Evolutionary conservation across 306 rosid species (phyloP).

Genomic region (Prosopis cineraria): DNA sequence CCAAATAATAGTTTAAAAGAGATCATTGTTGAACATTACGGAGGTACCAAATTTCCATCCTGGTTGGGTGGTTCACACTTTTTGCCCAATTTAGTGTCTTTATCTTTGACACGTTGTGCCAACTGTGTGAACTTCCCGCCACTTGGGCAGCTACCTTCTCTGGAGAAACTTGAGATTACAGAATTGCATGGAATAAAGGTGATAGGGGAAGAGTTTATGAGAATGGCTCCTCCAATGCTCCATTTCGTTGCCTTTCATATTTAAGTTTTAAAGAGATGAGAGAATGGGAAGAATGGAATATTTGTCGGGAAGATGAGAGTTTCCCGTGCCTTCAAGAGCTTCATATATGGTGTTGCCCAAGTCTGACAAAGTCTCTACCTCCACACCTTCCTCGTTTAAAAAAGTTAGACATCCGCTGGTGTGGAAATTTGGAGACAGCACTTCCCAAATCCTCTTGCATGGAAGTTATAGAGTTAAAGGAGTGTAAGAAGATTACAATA

Average conservation of each 20-base stretch:
- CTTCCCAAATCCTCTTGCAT: background rate
- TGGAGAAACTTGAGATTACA: background rate
- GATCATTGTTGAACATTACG: background rate
- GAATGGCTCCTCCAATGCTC: background rate
- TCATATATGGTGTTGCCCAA: accelerated
- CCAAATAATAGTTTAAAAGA: background rate
- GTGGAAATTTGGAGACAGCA: background rate
- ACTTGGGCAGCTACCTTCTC: constrained; percentile 15
- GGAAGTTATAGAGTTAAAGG: too few relatives aligned
- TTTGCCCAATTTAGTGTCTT: background rate
- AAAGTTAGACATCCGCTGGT: background rate
- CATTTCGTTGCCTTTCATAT: background rate
- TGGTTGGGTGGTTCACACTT: constrained; percentile 10
- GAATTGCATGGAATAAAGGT: background rate
- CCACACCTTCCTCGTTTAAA: background rate
- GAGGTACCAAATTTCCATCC: constrained; percentile 6
- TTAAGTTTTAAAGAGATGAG: background rate
- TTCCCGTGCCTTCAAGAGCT: background rate
- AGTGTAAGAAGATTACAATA: background rate
- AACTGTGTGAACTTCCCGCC: constrained; percentile 9
- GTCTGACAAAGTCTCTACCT: constrained; percentile 1
- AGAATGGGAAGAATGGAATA: background rate
- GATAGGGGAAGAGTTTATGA: constrained; percentile 19
- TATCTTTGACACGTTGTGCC: accelerated
- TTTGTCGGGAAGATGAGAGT: background rate